phyloP scores from a whole-genome alignment of 208 protist species.

The Leishmania major region DNA sequence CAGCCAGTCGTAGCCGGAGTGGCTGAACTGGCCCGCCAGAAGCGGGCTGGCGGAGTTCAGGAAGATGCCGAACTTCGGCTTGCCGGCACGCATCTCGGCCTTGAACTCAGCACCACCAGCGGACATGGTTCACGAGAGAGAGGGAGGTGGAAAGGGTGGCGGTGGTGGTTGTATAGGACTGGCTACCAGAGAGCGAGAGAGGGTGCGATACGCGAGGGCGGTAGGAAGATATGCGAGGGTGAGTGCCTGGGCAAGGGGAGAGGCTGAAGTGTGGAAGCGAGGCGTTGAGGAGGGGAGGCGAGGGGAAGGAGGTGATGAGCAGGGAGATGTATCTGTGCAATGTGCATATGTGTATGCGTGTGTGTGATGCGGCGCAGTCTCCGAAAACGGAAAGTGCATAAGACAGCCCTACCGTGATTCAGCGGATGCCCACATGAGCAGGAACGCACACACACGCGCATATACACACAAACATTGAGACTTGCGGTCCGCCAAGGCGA shows the following conservation, averaged over 20 bases:
- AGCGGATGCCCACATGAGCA: neutral
- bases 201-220: neutral
- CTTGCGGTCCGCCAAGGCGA: neutral
- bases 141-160: neutral
- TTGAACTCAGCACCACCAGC: constrained; percentile 79
- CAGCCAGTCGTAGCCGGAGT: constrained; percentile 87
- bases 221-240: neutral
- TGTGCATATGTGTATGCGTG: neutral
- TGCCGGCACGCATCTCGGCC: constrained; percentile 73
- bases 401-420: neutral
- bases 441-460: neutral
- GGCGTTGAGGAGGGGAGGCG: neutral
- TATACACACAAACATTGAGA: neutral
- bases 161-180: constrained; percentile 4
- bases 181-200: constrained; percentile 8
- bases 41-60: constrained; percentile 74
- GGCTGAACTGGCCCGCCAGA: constrained; percentile 79
- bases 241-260: neutral
- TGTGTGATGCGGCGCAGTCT: neutral
- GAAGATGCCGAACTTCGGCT: constrained; percentile 85
- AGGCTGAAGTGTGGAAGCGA: neutral
- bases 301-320: too few relatives aligned
- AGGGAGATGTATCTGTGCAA: neutral
- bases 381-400: neutral
- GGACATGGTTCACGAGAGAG: constrained; percentile 38